A percentile compares a stretch with the other conserved stretches of the same genome.
Evolutionary conservation across 2,329 filamentous ascomycete genomes (phyloP).

Genomic region (Delphinella strobiligena): DNA sequence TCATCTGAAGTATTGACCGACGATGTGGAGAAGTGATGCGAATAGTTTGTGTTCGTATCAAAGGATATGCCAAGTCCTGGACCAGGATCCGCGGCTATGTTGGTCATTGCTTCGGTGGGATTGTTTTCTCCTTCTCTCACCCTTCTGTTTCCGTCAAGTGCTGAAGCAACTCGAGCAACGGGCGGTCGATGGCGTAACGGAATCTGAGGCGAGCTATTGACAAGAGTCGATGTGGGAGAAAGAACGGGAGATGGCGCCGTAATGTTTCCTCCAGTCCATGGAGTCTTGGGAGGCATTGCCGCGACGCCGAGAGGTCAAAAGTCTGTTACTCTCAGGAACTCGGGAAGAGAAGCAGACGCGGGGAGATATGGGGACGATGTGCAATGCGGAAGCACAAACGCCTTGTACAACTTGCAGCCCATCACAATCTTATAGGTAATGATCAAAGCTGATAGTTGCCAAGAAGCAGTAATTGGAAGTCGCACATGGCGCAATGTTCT

Average conservation of each 20-base stretch:
- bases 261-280: neutral
- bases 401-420: too few relatives aligned
- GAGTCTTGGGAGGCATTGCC: neutral
- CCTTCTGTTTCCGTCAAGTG: slow-evolving; percentile 5
- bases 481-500: too few relatives aligned
- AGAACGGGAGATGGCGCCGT: neutral
- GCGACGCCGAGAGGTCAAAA: neutral
- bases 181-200: slow-evolving; percentile 6
- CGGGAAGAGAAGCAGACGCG: too few relatives aligned
- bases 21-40: neutral
- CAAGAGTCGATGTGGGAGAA: neutral
- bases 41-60: neutral
- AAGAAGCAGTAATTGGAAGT: too few relatives aligned
- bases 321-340: too few relatives aligned
- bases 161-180: slow-evolving; percentile 6
- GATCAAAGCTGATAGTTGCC: too few relatives aligned
- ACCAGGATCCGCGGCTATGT: neutral
- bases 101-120: slow-evolving; percentile 1
- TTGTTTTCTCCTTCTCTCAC: slow-evolving; percentile 6
- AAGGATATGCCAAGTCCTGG: slow-evolving; percentile 3
- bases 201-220: neutral
- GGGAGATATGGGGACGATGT: too few relatives aligned
- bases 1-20: too few relatives aligned
- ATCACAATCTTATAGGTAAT: too few relatives aligned
- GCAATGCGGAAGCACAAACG: too few relatives aligned